Conservation (phyloP, 441 rosid genomes). For the Eruca vesicaria region DNA sequence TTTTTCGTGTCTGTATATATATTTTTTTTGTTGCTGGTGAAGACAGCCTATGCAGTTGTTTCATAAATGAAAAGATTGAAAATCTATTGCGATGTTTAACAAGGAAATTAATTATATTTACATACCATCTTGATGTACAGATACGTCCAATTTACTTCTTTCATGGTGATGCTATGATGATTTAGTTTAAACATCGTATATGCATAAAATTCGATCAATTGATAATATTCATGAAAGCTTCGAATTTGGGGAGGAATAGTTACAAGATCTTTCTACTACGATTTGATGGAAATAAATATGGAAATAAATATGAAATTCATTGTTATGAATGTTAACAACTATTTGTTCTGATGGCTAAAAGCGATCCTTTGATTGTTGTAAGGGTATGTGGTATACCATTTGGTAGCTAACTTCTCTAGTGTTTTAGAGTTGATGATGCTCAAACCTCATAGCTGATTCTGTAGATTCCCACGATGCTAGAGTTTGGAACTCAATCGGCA, state of each 20-base stretch:
- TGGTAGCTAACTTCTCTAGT: not conserved
- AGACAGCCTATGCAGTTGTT: not conserved
- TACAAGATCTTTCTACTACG: not conserved
- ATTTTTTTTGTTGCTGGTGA: not conserved
- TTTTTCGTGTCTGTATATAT: not conserved
- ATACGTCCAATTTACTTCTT: too few relatives aligned
- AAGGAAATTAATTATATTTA: not conserved
- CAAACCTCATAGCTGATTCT: not conserved
- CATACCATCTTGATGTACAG: not conserved
- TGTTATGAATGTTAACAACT: too few relatives aligned
- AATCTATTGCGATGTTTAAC: not conserved
- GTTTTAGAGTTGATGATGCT: slow-evolving; percentile 7
- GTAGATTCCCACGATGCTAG: not conserved
- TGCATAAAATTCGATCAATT: not conserved
- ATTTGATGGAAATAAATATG: too few relatives aligned
- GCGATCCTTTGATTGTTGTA: slow-evolving; percentile 1
- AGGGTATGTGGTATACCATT: slow-evolving; percentile 1
- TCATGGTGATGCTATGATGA: too few relatives aligned
- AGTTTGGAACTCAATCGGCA: not conserved
- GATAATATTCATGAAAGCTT: slow-evolving; percentile 4
- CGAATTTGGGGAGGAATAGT: not conserved
- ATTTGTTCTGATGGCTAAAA: not conserved
- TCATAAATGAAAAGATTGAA: not conserved
- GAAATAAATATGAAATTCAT: too few relatives aligned
- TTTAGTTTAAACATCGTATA: too few relatives aligned